These are phyloP conservation scores for Kwoniella botswanensis DNA, from an alignment of 768 basidiomycete species.

Conservation along the genomic window DNA sequence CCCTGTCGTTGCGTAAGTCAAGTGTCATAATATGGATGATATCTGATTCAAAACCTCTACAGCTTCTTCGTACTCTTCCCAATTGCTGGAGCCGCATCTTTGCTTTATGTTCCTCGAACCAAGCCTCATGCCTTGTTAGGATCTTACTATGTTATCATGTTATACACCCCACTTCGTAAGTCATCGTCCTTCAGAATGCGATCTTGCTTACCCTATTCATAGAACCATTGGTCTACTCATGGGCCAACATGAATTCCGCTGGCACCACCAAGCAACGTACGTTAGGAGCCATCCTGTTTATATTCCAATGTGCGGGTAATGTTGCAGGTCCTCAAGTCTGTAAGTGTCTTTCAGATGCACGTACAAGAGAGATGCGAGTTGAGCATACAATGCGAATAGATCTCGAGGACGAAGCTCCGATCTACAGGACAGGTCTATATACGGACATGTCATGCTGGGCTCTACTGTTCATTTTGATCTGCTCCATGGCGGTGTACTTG, in stretches of 20 bases:
- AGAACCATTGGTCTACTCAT: conserved; percentile 40
- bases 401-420: conserved; percentile 30
- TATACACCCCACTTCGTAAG: conserved; percentile 36
- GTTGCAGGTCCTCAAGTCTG: conserved; percentile 37
- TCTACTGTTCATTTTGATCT: conserved; percentile 56
- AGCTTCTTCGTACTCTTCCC: conserved; percentile 35
- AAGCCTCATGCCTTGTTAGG: conserved; percentile 32
- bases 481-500: conserved; percentile 60
- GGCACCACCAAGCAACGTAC: conserved; percentile 43
- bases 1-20: conserved; percentile 32
- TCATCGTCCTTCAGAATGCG: background rate
- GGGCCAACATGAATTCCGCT: conserved; percentile 48
- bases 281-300: conserved; percentile 27
- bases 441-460: conserved; percentile 61
- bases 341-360: conserved; percentile 7
- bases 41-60: background rate
- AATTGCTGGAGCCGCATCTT: conserved; percentile 40
- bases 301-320: conserved; percentile 46
- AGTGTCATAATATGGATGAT: background rate
- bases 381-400: conserved; percentile 4
- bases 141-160: conserved; percentile 31
- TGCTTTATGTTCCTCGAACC: conserved; percentile 32
- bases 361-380: background rate
- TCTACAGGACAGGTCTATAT: conserved; percentile 60
- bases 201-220: background rate